These are phyloP conservation scores for Spathaspora arborariae DNA, from an alignment of 805 yeast genomes.

Conservation along the genomic window DNA sequence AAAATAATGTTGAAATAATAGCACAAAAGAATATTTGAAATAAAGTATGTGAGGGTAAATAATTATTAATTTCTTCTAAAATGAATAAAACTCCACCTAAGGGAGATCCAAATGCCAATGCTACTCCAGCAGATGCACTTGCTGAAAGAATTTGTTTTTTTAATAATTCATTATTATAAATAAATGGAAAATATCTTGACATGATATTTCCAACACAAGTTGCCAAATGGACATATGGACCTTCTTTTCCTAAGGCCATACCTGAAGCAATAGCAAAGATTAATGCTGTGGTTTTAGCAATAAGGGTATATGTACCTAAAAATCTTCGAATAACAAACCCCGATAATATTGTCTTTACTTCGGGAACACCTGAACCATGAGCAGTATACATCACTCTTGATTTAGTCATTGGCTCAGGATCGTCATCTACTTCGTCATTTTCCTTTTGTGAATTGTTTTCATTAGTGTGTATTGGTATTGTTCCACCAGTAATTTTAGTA, in stretches of 20 bases:
- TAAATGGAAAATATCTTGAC: constrained; percentile 44
- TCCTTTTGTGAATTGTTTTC: not conserved
- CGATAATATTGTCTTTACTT: constrained; percentile 55
- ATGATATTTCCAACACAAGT: constrained; percentile 54
- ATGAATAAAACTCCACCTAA: constrained; percentile 56
- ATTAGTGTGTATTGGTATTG: not conserved
- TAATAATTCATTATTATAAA: constrained; percentile 45
- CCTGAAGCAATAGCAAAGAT: constrained; percentile 57
- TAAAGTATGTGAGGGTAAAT: constrained; percentile 50
- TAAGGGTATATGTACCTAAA: constrained; percentile 48
- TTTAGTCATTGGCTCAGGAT: constrained; percentile 2
- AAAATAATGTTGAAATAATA: constrained; percentile 47
- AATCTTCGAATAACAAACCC: constrained; percentile 55
- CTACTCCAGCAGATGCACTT: constrained; percentile 56
- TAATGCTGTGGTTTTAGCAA: constrained; percentile 46
- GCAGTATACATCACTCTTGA: constrained; percentile 43
- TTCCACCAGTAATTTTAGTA: constrained; percentile 34
- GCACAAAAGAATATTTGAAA: constrained; percentile 56
- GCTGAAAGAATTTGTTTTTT: constrained; percentile 54
- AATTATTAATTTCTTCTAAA: constrained; percentile 54
- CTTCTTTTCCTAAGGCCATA: constrained; percentile 55
- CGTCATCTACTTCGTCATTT: not conserved
- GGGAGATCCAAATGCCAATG: constrained; percentile 59
- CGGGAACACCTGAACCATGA: constrained; percentile 60
- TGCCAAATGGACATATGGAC: constrained; percentile 60